Percentiles rank a stretch among this genome's conserved stretches.
Conservation (phyloP, 2,329 filamentous ascomycete species). For the Botryotinia narcissicola region DNA sequence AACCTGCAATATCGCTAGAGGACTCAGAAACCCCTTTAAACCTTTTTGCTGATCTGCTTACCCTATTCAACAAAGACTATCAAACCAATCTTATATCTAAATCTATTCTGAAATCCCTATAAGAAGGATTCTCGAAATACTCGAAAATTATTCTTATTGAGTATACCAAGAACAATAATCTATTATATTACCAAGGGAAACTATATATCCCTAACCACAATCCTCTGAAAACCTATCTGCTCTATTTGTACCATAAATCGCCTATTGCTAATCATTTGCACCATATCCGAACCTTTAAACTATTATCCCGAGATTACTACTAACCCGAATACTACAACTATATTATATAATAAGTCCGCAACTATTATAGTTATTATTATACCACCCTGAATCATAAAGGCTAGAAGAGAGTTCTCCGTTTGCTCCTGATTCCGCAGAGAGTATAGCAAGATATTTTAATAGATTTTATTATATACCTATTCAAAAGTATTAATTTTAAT, state of each 20-base stretch:
- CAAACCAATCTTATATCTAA: rapidly evolving
- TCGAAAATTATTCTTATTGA: rapidly evolving
- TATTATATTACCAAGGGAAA: too few species aligned
- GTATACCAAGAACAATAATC: rapidly evolving
- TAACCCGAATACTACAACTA: too few species aligned
- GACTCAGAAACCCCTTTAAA: rapidly evolving
- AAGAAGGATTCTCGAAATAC: rapidly evolving
- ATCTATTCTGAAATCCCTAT: too few species aligned
- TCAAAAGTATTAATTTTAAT: too few species aligned
- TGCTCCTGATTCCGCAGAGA: rapidly evolving
- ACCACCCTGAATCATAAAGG: too few species aligned
- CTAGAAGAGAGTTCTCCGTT: too few species aligned
- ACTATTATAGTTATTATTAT: too few species aligned
- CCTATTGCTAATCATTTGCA: rapidly evolving
- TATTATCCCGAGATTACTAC: too few species aligned
- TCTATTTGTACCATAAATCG: rapidly evolving
- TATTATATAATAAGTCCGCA: too few species aligned
- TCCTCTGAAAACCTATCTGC: rapidly evolving
- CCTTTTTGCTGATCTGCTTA: rapidly evolving
- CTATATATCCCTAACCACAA: too few species aligned
- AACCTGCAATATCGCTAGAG: rapidly evolving
- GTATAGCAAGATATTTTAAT: too few species aligned
- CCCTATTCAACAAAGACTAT: rapidly evolving
- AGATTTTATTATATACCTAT: too few species aligned
- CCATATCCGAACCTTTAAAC: rapidly evolving